These are phyloP conservation scores for Cadophora luteo-olivacea DNA, from an alignment of 2,329 filamentous ascomycete genomes.

Conservation along the genomic window DNA sequence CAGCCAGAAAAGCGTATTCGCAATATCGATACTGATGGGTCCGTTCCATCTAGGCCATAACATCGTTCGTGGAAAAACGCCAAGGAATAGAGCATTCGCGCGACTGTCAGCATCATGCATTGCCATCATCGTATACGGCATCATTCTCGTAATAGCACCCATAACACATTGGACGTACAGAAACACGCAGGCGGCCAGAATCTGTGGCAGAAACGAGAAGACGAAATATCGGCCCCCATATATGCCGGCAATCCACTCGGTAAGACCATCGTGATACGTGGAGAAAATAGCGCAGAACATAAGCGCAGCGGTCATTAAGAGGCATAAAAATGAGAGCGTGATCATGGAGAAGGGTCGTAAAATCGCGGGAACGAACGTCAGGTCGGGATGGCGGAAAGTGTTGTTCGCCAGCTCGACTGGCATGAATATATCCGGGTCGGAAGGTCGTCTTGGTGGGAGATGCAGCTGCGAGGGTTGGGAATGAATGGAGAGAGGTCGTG, in stretches of 20 bases:
- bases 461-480: conserved; percentile 23
- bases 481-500: conserved; percentile 38
- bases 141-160: conserved; percentile 74
- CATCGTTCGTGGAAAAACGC: conserved; percentile 65
- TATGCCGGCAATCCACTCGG: conserved; percentile 68
- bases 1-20: conserved; percentile 76
- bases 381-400: conserved; percentile 53
- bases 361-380: conserved; percentile 75
- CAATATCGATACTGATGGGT: conserved; percentile 69
- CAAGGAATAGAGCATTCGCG: conserved; percentile 69
- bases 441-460: conserved; percentile 25
- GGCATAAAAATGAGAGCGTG: conserved; percentile 63
- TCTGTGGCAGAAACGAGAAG: conserved; percentile 83
- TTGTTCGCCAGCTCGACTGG: conserved; percentile 53
- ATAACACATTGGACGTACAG: conserved; percentile 81
- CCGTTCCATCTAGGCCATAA: conserved; percentile 74
- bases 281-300: conserved; percentile 77
- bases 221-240: conserved; percentile 81
- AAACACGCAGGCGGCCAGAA: conserved; percentile 74
- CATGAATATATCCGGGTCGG: conserved; percentile 52
- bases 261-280: conserved; percentile 66
- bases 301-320: conserved; percentile 75
- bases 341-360: conserved; percentile 71
- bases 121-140: conserved; percentile 81
- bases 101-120: conserved; percentile 65